phyloP scores from a whole-genome alignment of 1,284 basidiomycete species.

The Marasmius oreades region DNA sequence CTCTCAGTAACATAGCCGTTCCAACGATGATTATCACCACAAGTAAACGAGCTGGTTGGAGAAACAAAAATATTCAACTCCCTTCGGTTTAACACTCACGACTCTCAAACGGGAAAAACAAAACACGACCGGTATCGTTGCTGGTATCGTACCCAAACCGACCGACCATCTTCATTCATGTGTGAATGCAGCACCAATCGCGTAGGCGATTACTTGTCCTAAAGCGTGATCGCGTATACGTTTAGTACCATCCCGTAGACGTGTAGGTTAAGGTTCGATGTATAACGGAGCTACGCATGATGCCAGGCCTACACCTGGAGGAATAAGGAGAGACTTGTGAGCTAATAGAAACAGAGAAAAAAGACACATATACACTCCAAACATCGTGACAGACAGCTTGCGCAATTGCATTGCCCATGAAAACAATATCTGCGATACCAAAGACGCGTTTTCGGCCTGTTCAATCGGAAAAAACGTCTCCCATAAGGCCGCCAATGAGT shows the following conservation, averaged over 20 bases:
- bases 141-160: slow-evolving; percentile 68
- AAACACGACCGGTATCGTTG: slow-evolving; percentile 58
- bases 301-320: slow-evolving; percentile 67
- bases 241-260: slow-evolving; percentile 68
- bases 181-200: slow-evolving; percentile 72
- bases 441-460: slow-evolving; percentile 72
- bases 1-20: no score
- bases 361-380: slow-evolving; percentile 61
- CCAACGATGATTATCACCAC: no score
- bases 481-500: slow-evolving; percentile 67
- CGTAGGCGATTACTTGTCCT: slow-evolving; percentile 78
- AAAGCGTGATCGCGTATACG: slow-evolving; percentile 62
- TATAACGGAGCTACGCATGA: slow-evolving; percentile 80
- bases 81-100: slow-evolving; percentile 41
- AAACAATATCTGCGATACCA: slow-evolving; percentile 69
- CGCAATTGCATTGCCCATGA: slow-evolving; percentile 70
- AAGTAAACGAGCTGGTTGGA: slow-evolving; percentile 62
- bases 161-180: slow-evolving; percentile 84
- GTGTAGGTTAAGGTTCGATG: slow-evolving; percentile 79
- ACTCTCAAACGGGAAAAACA: slow-evolving; percentile 74
- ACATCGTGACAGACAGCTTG: slow-evolving; percentile 70
- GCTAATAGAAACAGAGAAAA: background rate
- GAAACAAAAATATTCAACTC: background rate
- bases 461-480: slow-evolving; percentile 71
- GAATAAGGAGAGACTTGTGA: slow-evolving; percentile 55